These are phyloP conservation scores for Pythium angustatum DNA, from an alignment of 352 stramenopile genomes.

Conservation along the genomic window DNA sequence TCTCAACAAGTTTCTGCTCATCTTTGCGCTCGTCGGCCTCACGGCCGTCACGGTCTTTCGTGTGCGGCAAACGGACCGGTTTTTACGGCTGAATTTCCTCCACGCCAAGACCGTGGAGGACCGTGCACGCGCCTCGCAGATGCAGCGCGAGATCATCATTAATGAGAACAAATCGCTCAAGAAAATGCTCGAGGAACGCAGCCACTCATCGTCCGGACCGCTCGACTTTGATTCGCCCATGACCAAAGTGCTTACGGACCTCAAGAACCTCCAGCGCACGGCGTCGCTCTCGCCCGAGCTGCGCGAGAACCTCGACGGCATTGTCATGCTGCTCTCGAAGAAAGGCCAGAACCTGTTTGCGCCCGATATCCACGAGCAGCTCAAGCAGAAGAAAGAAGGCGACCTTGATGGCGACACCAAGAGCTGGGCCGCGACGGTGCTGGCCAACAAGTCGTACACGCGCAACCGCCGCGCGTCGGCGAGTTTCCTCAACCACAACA, in stretches of 20 bases:
- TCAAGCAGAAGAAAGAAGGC: slow-evolving; percentile 69
- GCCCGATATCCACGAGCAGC: slow-evolving; percentile 78
- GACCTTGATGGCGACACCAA: slow-evolving; percentile 80
- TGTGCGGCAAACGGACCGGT: slow-evolving; percentile 72
- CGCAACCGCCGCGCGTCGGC: slow-evolving; percentile 59
- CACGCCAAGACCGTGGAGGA: slow-evolving; percentile 75
- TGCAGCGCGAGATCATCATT: slow-evolving; percentile 81
- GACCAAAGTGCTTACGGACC: slow-evolving; percentile 73
- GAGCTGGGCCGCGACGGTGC: slow-evolving; percentile 72
- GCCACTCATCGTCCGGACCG: slow-evolving; percentile 32
- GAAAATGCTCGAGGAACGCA: slow-evolving; percentile 74
- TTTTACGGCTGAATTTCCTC: slow-evolving; percentile 75
- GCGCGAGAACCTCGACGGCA: slow-evolving; percentile 71
- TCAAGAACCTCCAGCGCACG: slow-evolving; percentile 70
- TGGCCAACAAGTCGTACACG: slow-evolving; percentile 80
- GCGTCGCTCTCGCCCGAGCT: slow-evolving; percentile 62
- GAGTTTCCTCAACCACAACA: slow-evolving; percentile 36
- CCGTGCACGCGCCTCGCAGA: slow-evolving; percentile 55
- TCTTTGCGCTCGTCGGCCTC: slow-evolving; percentile 60
- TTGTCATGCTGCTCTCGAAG: slow-evolving; percentile 73
- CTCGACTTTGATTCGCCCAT: slow-evolving; percentile 83
- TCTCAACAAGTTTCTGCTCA: slow-evolving; percentile 70
- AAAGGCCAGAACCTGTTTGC: slow-evolving; percentile 83
- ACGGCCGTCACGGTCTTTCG: slow-evolving; percentile 61
- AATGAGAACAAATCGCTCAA: slow-evolving; percentile 87